These are phyloP conservation scores for Populus hybrid DNA, from an alignment of 441 rosid species.

Conservation along the genomic window DNA sequence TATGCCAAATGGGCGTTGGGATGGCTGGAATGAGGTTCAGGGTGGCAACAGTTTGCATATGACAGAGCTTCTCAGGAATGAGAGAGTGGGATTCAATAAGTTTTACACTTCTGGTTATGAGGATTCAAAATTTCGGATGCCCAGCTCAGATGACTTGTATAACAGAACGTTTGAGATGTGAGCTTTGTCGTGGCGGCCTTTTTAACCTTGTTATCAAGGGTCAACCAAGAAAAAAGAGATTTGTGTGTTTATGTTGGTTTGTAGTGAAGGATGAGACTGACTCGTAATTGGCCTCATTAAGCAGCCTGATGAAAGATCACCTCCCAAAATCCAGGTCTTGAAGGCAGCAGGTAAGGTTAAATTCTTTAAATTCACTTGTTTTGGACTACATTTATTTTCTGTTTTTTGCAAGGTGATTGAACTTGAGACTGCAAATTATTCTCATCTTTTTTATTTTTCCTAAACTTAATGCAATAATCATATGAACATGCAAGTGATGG, in stretches of 20 bases:
- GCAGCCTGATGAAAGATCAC: conserved; percentile 38
- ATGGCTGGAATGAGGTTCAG: conserved; percentile 72
- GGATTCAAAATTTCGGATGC: conserved; percentile 66
- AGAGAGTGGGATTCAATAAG: conserved; percentile 68
- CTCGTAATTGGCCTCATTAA: conserved; percentile 28
- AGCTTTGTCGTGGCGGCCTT: conserved; percentile 24
- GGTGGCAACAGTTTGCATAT: conserved; percentile 51
- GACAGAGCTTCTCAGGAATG: conserved; percentile 72
- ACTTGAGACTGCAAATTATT: neutral
- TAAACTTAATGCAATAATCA: neutral
- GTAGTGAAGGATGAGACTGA: conserved; percentile 25
- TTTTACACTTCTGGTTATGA: conserved; percentile 57
- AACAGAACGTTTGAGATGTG: conserved; percentile 80
- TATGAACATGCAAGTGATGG: conserved; percentile 15
- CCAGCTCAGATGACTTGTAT: conserved; percentile 69
- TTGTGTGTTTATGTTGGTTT: conserved; percentile 16
- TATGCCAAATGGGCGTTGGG: conserved; percentile 78
- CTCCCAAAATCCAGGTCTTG: conserved; percentile 34
- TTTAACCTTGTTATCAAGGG: conserved; percentile 24
- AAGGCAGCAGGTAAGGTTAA: conserved; percentile 33
- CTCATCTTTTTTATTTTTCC: neutral
- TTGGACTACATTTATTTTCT: neutral
- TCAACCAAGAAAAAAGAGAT: conserved; percentile 17
- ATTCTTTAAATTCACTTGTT: neutral
- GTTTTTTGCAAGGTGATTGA: neutral